Percentiles rank a stretch among this genome's conserved stretches.
Conservation (phyloP, 495 filamentous ascomycete genomes). For the Haplographium delicatum region DNA sequence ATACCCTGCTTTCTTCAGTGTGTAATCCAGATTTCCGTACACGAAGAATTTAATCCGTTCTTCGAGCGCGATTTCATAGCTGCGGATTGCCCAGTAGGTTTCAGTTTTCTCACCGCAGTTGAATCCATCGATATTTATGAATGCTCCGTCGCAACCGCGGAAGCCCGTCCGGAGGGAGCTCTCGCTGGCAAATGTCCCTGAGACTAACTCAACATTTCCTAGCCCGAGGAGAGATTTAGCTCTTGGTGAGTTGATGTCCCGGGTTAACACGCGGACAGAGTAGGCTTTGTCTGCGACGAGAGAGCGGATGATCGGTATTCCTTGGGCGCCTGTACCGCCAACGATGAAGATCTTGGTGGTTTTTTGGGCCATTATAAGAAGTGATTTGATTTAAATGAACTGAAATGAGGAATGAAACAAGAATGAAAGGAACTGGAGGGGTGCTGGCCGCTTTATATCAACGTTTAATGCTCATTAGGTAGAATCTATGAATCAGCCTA, state of each 20-base stretch:
- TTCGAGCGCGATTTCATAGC: constrained; percentile 48
- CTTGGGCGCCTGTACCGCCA: constrained; percentile 44
- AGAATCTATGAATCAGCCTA: too few relatives aligned
- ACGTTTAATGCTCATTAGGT: too few relatives aligned
- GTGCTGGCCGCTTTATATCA: too few relatives aligned
- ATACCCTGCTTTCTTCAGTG: constrained; percentile 40
- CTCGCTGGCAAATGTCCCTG: constrained; percentile 44
- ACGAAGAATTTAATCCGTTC: constrained; percentile 48
- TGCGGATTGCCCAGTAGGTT: constrained; percentile 48
- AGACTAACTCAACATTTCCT: constrained; percentile 38
- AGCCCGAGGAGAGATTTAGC: constrained; percentile 30
- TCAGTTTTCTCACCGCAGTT: constrained; percentile 48
- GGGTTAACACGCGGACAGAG: constrained; percentile 33
- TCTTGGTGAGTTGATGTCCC: constrained; percentile 26
- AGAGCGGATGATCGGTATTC: constrained; percentile 34
- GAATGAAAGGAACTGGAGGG: too few relatives aligned
- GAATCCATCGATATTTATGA: constrained; percentile 51
- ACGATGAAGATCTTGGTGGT: constrained; percentile 33
- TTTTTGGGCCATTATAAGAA: constrained; percentile 16
- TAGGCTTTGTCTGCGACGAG: constrained; percentile 32
- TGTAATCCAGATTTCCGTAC: constrained; percentile 44
- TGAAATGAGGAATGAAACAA: not conserved
- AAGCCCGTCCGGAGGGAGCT: constrained; percentile 37
- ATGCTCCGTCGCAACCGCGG: constrained; percentile 41
- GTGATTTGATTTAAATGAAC: not conserved